Conservation (phyloP, 306 rosid genomes). For the apple (Malus domestica) region DNA sequence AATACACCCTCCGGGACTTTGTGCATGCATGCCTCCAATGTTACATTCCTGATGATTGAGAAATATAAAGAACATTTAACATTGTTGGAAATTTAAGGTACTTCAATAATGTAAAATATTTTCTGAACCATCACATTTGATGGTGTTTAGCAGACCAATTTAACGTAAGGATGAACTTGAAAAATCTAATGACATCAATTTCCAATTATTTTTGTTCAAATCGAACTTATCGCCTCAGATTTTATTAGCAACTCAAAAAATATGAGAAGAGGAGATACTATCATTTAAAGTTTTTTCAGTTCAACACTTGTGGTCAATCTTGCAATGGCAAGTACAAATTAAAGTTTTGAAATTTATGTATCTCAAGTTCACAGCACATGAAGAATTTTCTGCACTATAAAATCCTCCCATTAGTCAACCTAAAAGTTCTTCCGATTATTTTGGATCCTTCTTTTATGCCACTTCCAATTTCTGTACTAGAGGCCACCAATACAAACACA, state of each 20-base stretch:
- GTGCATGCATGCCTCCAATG: constrained; percentile 67
- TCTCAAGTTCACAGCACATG: not conserved
- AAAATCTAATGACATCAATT: not conserved
- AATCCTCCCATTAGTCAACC: not conserved
- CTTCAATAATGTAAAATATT: not conserved
- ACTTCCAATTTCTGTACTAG: not conserved
- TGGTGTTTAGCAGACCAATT: not conserved
- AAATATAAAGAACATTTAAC: not conserved
- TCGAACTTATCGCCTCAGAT: not conserved
- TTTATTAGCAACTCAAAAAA: not conserved
- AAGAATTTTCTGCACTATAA: not conserved
- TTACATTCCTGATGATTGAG: constrained; percentile 58
- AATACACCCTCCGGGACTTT: constrained; percentile 45
- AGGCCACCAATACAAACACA: not conserved
- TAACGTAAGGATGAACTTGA: not conserved
- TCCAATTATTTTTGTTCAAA: not conserved
- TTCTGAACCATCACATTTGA: constrained; percentile 3
- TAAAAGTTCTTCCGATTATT: not conserved
- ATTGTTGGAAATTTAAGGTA: not conserved
- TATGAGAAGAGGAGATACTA: not conserved
- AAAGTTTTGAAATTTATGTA: not conserved
- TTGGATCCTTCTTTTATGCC: not conserved
- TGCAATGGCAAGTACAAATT: not conserved
- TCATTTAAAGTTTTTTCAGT: not conserved
- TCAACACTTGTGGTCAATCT: not conserved